Conservation (phyloP, 2,329 filamentous ascomycete species). For the Chaetothyriales sp. region DNA sequence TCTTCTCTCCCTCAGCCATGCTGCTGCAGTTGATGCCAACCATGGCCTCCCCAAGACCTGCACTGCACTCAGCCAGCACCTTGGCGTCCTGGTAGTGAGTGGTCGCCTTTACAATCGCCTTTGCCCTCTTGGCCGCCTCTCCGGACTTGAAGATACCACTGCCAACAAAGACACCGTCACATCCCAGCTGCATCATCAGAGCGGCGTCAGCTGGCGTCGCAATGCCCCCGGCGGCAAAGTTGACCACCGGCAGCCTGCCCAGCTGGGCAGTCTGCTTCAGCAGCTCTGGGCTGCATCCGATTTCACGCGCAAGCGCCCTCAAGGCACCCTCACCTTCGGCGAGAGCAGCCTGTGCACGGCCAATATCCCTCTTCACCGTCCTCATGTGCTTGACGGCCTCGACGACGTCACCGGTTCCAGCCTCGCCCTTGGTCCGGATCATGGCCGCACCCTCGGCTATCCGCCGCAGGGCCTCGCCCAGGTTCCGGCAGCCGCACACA, state of each 20-base stretch:
- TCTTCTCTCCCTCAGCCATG: slow-evolving; percentile 64
- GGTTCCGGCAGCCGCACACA: slow-evolving; percentile 88
- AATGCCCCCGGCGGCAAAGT: slow-evolving; percentile 97
- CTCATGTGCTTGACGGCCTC: slow-evolving; percentile 96
- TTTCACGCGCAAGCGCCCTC: slow-evolving; percentile 62
- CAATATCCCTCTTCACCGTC: slow-evolving; percentile 70
- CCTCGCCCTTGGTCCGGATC: slow-evolving; percentile 98
- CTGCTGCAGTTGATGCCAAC: slow-evolving; percentile 77
- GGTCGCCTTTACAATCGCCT: slow-evolving; percentile 85
- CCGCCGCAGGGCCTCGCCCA: slow-evolving; percentile 80
- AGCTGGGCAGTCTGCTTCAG: slow-evolving; percentile 76
- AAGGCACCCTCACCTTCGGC: slow-evolving; percentile 51
- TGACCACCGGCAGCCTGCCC: slow-evolving; percentile 82
- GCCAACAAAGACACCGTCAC: slow-evolving; percentile 94
- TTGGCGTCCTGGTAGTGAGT: slow-evolving; percentile 79
- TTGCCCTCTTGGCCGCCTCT: slow-evolving; percentile 74
- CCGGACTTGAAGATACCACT: slow-evolving; percentile 96
- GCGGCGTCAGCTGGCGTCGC: slow-evolving; percentile 96
- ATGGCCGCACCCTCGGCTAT: slow-evolving; percentile 92
- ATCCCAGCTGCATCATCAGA: slow-evolving; percentile 97
- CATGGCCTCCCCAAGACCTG: slow-evolving; percentile 92
- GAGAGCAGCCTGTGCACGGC: slow-evolving; percentile 47
- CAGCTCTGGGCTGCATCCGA: slow-evolving; percentile 62
- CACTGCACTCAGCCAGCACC: slow-evolving; percentile 72
- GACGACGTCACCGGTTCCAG: slow-evolving; percentile 90